phyloP scores from a whole-genome alignment of 2,329 filamentous ascomycete genomes.

The Pezicula radicicola region DNA sequence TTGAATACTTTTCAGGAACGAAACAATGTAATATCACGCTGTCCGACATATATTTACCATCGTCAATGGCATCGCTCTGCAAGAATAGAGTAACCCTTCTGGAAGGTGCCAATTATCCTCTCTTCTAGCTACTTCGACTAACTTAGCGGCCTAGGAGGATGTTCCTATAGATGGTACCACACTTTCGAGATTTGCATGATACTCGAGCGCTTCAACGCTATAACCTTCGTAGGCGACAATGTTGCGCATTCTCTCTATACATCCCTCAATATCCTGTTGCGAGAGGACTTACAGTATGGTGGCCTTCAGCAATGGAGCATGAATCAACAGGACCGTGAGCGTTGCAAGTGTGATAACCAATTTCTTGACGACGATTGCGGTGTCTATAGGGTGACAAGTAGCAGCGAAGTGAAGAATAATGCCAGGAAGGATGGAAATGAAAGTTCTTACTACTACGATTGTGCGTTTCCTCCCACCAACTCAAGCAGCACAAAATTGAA shows the following conservation, averaged over 20 bases:
- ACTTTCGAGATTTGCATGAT: slow-evolving; percentile 40
- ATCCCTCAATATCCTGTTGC: slow-evolving; percentile 41
- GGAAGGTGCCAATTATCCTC: not conserved
- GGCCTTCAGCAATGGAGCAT: slow-evolving; percentile 36
- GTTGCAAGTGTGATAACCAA: slow-evolving; percentile 38
- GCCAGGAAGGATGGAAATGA: slow-evolving; percentile 8
- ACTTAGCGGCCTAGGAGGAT: slow-evolving; percentile 32
- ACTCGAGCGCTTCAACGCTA: slow-evolving; percentile 36
- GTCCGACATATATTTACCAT: not conserved
- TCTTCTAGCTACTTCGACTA: slow-evolving; percentile 26
- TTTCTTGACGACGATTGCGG: slow-evolving; percentile 32
- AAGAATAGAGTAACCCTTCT: not conserved
- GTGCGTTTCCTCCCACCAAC: slow-evolving; percentile 6
- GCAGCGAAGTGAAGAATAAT: slow-evolving; percentile 14
- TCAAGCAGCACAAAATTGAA: not conserved
- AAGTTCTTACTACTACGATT: slow-evolving; percentile 12
- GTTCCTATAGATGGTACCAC: slow-evolving; percentile 40
- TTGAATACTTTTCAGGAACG: not conserved
- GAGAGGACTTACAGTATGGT: slow-evolving; percentile 35
- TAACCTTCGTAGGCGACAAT: slow-evolving; percentile 39
- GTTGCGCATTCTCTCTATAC: slow-evolving; percentile 36
- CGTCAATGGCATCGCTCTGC: not conserved
- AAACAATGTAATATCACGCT: too few relatives aligned
- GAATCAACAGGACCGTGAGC: slow-evolving; percentile 24
- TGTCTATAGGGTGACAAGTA: slow-evolving; percentile 21